phyloP scores from a whole-genome alignment of 1,284 basidiomycete genomes.

The Sporisorium exsertum region DNA sequence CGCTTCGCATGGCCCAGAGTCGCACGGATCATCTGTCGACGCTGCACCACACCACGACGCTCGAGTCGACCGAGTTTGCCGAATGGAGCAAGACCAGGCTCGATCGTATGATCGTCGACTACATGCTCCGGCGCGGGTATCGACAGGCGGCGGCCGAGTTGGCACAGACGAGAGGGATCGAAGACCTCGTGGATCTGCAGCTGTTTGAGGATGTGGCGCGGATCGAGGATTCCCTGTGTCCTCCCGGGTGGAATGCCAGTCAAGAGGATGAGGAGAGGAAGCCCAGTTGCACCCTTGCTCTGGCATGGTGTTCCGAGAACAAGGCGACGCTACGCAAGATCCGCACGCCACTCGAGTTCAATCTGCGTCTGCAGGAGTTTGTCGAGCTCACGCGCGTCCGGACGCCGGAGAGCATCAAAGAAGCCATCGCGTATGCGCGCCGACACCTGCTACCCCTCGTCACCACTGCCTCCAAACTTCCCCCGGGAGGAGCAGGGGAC shows the following conservation, averaged over 20 bases:
- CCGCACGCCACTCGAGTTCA: constrained; percentile 87
- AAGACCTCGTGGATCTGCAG: constrained; percentile 74
- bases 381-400: constrained; percentile 78
- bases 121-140: constrained; percentile 80
- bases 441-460: constrained; percentile 83
- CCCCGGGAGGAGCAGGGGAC: background rate
- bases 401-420: constrained; percentile 70
- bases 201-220: constrained; percentile 87
- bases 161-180: constrained; percentile 30
- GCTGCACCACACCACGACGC: constrained; percentile 36
- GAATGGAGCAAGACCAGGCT: constrained; percentile 82
- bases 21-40: constrained; percentile 48
- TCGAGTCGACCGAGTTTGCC: constrained; percentile 32
- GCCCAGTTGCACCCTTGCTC: constrained; percentile 85
- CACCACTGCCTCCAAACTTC: background rate
- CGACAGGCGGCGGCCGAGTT: constrained; percentile 43
- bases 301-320: constrained; percentile 97
- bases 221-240: constrained; percentile 81
- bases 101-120: constrained; percentile 92
- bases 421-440: constrained; percentile 86
- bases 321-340: constrained; percentile 89
- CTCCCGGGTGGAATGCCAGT: background rate
- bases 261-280: constrained; percentile 18
- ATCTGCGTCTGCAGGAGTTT: constrained; percentile 93
- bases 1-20: constrained; percentile 39